Evolutionary conservation across 371 early-diverging fungal genomes (phyloP).

Genomic region (Rhizopus sp.): DNA sequence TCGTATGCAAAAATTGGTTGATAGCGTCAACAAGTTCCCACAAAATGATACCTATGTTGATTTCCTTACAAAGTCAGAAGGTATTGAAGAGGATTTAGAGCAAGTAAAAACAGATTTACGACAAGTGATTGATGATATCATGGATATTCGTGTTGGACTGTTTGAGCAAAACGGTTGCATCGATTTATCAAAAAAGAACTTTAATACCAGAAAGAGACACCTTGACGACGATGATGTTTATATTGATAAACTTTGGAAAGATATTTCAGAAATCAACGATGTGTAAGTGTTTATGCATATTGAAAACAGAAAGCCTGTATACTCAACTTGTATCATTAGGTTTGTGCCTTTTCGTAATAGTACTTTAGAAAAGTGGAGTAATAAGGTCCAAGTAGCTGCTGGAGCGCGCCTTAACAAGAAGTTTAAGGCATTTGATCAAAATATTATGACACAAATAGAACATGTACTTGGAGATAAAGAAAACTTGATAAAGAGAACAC

Average conservation of each 20-base stretch:
- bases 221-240: conserved; percentile 59
- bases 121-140: conserved; percentile 46
- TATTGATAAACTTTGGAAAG: conserved; percentile 60
- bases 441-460: conserved; percentile 78
- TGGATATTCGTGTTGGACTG: conserved; percentile 42
- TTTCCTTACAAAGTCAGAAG: conserved; percentile 37
- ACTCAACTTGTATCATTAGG: conserved; percentile 13
- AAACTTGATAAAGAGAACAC: conserved; percentile 83
- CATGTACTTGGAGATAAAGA: conserved; percentile 72
- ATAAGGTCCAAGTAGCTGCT: conserved; percentile 80
- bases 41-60: conserved; percentile 47
- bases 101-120: conserved; percentile 37
- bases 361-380: conserved; percentile 93
- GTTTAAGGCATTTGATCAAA: conserved; percentile 94
- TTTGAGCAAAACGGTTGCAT: conserved; percentile 40
- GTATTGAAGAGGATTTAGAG: conserved; percentile 31
- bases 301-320: background rate
- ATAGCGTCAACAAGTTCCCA: conserved; percentile 82
- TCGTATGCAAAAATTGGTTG: conserved; percentile 80
- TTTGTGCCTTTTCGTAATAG: conserved; percentile 78
- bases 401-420: conserved; percentile 77
- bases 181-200: conserved; percentile 26
- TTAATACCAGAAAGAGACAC: conserved; percentile 48
- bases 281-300: conserved; percentile 32
- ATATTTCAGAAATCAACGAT: conserved; percentile 60